Conservation (phyloP, 345 rosid genomes). For the Camelina hispida region DNA sequence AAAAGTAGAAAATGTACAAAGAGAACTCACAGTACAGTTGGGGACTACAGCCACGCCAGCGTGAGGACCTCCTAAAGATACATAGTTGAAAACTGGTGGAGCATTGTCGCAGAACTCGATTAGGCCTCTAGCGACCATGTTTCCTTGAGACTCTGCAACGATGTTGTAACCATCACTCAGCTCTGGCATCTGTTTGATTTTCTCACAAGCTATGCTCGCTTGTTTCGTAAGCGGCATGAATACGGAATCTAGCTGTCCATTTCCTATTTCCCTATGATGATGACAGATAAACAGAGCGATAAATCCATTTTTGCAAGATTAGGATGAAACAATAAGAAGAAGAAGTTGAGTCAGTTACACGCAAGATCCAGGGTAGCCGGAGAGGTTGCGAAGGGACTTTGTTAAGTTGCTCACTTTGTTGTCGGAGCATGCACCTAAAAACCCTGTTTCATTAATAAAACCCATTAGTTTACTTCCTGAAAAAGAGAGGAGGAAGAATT, state of each 20-base stretch:
- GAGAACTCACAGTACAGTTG: constrained; percentile 58
- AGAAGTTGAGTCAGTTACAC: constrained; percentile 49
- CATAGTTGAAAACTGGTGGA: constrained; percentile 75
- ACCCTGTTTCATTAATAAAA: constrained; percentile 51
- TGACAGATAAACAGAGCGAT: background rate
- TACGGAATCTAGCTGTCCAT: constrained; percentile 62
- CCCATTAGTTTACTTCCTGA: background rate
- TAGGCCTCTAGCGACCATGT: constrained; percentile 79
- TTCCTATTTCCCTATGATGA: constrained; percentile 77
- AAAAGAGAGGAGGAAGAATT: constrained; percentile 3
- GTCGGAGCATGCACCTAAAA: constrained; percentile 67
- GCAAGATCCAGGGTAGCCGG: constrained; percentile 79
- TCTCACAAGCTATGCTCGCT: constrained; percentile 20
- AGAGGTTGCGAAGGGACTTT: constrained; percentile 52
- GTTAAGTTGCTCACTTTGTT: constrained; percentile 57
- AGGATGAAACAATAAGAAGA: constrained; percentile 14
- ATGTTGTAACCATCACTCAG: constrained; percentile 74
- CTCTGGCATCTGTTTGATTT: constrained; percentile 77
- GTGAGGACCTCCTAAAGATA: constrained; percentile 91
- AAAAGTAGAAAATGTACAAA: too few relatives aligned
- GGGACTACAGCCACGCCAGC: constrained; percentile 87
- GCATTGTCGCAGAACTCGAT: constrained; percentile 78
- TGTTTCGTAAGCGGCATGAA: constrained; percentile 52
- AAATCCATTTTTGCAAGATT: constrained; percentile 22
- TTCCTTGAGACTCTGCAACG: constrained; percentile 91